Evolutionary conservation across 495 filamentous ascomycete species (phyloP).

Genomic region (Cercophora newfieldiana): DNA sequence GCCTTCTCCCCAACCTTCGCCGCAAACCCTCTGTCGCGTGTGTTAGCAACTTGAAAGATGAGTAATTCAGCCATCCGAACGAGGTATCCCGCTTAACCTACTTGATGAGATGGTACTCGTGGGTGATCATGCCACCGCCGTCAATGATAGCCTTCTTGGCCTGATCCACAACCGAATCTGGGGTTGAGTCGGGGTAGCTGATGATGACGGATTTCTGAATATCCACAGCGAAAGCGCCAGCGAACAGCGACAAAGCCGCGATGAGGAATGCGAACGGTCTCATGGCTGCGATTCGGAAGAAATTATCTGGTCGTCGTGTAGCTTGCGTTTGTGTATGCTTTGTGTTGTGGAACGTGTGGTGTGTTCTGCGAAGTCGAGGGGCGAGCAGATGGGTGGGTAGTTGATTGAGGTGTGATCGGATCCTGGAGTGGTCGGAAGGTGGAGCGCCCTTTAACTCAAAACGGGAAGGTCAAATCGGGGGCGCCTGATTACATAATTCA

Average conservation of each 20-base stretch:
- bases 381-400: background rate
- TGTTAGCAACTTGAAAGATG: constrained; percentile 19
- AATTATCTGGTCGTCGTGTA: background rate
- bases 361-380: background rate
- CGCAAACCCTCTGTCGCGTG: constrained; percentile 67
- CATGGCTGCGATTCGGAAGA: constrained; percentile 49
- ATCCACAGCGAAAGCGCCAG: constrained; percentile 55
- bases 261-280: constrained; percentile 56
- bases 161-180: constrained; percentile 63
- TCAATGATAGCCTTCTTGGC: constrained; percentile 69
- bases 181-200: constrained; percentile 72
- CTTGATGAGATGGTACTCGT: constrained; percentile 61
- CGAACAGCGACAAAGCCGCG: constrained; percentile 53
- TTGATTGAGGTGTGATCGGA: constrained; percentile 11
- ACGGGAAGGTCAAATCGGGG: background rate
- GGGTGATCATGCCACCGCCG: constrained; percentile 61
- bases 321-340: background rate
- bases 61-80: background rate
- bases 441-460: background rate
- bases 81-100: constrained; percentile 32
- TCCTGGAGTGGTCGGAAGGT: background rate
- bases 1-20: constrained; percentile 66
- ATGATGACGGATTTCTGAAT: constrained; percentile 72
- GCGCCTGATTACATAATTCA: background rate
- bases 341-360: background rate